Evolutionary conservation across 257 asterid genomes (phyloP).

Genomic region (Solanum pimpinellifolium): DNA sequence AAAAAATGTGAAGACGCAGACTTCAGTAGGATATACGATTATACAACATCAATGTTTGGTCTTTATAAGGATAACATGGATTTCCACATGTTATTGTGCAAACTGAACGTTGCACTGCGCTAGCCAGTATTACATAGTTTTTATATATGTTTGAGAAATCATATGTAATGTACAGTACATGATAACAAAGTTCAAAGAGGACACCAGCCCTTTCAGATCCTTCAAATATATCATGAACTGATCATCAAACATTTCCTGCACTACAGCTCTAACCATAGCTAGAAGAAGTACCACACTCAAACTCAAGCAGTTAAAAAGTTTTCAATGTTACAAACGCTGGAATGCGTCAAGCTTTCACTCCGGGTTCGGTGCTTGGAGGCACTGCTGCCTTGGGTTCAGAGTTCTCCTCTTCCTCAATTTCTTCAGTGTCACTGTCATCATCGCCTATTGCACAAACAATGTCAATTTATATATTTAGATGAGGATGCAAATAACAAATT

Average conservation of each 20-base stretch:
- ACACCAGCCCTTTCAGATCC: not conserved
- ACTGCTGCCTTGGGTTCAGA: slow-evolving; percentile 4
- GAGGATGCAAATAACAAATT: not conserved
- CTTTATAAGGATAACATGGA: not conserved
- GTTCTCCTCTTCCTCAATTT: not conserved
- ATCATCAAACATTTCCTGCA: not conserved
- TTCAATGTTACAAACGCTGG: not conserved
- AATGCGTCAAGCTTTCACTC: slow-evolving; percentile 7
- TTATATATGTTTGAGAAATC: not conserved
- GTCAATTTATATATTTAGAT: not conserved
- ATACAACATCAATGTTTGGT: not conserved
- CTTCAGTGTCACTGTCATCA: slow-evolving; percentile 26
- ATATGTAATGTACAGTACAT: not conserved
- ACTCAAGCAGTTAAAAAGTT: not conserved
- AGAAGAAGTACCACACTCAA: not conserved
- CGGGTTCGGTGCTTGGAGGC: slow-evolving; percentile 1
- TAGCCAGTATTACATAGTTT: not conserved
- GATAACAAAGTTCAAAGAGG: not conserved
- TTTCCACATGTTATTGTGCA: not conserved
- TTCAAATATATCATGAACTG: not conserved
- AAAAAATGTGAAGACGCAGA: not conserved
- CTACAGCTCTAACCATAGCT: not conserved
- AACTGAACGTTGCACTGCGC: not conserved
- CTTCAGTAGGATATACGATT: not conserved
- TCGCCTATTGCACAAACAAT: slow-evolving; percentile 4